phyloP scores from a whole-genome alignment of 768 basidiomycete genomes.

The Cystoderma amianthinum region DNA sequence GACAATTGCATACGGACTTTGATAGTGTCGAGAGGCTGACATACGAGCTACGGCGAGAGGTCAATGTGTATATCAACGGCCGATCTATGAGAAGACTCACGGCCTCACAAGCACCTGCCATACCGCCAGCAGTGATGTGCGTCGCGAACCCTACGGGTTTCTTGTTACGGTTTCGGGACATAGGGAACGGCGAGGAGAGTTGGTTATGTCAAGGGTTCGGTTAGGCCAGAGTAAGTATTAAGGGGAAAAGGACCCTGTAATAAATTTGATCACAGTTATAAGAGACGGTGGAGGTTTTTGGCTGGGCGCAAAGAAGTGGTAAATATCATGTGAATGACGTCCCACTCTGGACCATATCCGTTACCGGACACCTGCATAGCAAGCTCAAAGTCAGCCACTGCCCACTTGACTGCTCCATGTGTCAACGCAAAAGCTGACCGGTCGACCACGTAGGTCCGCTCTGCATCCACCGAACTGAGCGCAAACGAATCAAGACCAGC shows the following conservation, averaged over 20 bases:
- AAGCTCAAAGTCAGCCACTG: constrained; percentile 11
- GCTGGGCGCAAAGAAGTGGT: constrained; percentile 5
- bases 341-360: constrained; percentile 7
- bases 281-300: background rate
- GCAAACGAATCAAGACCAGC: too few relatives aligned
- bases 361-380: background rate
- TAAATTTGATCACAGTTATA: background rate
- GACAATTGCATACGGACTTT: constrained; percentile 99
- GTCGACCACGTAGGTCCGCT: constrained; percentile 16
- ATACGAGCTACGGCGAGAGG: constrained; percentile 57
- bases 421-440: background rate
- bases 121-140: constrained; percentile 91
- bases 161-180: constrained; percentile 55
- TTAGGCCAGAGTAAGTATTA: constrained; percentile 6
- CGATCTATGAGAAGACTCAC: constrained; percentile 30
- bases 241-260: constrained; percentile 5
- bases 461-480: constrained; percentile 13
- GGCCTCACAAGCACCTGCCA: constrained; percentile 91
- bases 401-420: constrained; percentile 9
- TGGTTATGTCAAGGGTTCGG: constrained; percentile 3
- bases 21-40: constrained; percentile 97
- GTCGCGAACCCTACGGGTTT: constrained; percentile 80
- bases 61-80: background rate
- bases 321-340: constrained; percentile 21
- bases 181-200: too few relatives aligned